Conservation (phyloP, 345 rosid species). For the Gynandropsis gynandra region DNA sequence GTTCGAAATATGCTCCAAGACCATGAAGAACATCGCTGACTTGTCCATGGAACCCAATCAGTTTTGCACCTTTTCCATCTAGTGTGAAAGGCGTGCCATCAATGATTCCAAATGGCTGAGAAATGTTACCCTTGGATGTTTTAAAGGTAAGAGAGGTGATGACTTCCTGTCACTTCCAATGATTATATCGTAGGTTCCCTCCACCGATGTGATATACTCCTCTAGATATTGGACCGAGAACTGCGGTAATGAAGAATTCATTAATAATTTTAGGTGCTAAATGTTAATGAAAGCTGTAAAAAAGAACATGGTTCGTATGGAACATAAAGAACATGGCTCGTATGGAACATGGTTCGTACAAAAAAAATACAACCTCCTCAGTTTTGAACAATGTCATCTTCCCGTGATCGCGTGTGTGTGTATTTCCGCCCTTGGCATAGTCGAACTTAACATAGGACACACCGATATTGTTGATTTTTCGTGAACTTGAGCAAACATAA, state of each 20-base stretch:
- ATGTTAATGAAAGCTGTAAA: too few relatives aligned
- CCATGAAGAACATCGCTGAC: conserved; percentile 10
- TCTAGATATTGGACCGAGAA: conserved; percentile 18
- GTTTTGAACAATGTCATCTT: too few relatives aligned
- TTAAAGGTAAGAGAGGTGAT: not conserved
- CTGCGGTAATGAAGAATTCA: not conserved
- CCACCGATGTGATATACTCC: conserved; percentile 14
- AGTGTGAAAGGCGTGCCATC: conserved; percentile 2
- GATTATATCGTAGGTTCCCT: not conserved
- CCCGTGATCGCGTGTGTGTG: too few relatives aligned
- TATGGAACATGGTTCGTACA: too few relatives aligned
- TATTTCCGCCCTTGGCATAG: too few relatives aligned
- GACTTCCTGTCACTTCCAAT: not conserved
- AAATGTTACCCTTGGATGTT: conserved; percentile 9
- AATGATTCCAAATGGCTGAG: conserved; percentile 6
- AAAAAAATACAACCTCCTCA: too few relatives aligned
- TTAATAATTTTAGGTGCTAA: too few relatives aligned
- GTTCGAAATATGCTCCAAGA: conserved; percentile 27
- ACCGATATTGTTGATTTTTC: too few relatives aligned
- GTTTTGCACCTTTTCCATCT: not conserved
- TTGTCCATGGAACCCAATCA: conserved; percentile 14
- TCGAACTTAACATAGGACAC: too few relatives aligned
- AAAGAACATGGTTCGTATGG: too few relatives aligned
- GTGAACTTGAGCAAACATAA: too few relatives aligned
- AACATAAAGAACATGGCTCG: too few relatives aligned